phyloP scores from a whole-genome alignment of 2,329 filamentous ascomycete genomes.

The Ceratocystis eucalypticola region DNA sequence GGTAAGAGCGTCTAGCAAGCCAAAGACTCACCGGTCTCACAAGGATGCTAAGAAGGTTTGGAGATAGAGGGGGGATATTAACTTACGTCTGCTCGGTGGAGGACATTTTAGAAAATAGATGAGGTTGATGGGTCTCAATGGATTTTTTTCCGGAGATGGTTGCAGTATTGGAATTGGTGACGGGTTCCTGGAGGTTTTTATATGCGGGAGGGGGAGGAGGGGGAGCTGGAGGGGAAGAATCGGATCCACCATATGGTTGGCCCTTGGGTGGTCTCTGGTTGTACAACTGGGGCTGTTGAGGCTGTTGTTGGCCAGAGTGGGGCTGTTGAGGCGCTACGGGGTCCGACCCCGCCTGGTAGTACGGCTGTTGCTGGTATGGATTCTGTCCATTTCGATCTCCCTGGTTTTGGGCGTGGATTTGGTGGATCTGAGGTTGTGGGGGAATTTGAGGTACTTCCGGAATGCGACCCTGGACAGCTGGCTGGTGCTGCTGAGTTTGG shows the following conservation, averaged over 20 bases:
- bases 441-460: slow-evolving; percentile 6
- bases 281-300: slow-evolving; percentile 17
- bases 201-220: slow-evolving; percentile 6
- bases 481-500: slow-evolving; percentile 2
- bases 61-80: neutral
- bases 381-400: neutral
- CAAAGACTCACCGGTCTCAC: slow-evolving; percentile 16
- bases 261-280: slow-evolving; percentile 14
- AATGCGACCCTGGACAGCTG: neutral
- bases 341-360: slow-evolving; percentile 9
- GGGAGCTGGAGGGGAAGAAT: slow-evolving; percentile 16
- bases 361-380: neutral
- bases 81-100: slow-evolving; percentile 58
- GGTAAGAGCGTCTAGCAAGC: neutral
- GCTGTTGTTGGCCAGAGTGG: slow-evolving; percentile 11
- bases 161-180: slow-evolving; percentile 11
- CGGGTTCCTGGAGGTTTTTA: slow-evolving; percentile 16
- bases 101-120: slow-evolving; percentile 25
- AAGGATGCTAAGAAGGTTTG: slow-evolving; percentile 8
- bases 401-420: slow-evolving; percentile 7
- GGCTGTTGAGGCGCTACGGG: slow-evolving; percentile 10
- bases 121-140: slow-evolving; percentile 12
- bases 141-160: slow-evolving; percentile 12
- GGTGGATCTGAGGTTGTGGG: slow-evolving; percentile 8
- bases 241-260: slow-evolving; percentile 17